These are phyloP conservation scores for Potentilla sterilis DNA, from an alignment of 306 rosid species.

Conservation along the genomic window DNA sequence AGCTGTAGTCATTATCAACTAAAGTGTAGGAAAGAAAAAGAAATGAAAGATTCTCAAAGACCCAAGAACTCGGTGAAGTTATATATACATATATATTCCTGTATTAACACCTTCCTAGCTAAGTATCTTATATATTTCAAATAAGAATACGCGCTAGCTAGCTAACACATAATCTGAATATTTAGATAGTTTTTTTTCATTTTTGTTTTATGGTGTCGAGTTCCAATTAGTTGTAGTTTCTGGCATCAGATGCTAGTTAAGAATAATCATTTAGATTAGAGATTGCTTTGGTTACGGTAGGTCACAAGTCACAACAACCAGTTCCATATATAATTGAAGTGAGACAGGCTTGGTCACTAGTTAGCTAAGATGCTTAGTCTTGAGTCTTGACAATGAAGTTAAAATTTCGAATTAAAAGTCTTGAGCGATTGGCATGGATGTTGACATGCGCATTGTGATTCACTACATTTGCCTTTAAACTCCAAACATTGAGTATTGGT, in stretches of 20 bases:
- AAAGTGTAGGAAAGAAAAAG: neutral
- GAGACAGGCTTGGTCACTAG: neutral
- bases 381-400: neutral
- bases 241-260: neutral
- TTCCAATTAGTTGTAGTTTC: neutral
- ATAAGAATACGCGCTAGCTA: neutral
- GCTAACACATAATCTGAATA: neutral
- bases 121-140: neutral
- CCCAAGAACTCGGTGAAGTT: neutral
- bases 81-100: neutral
- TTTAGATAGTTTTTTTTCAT: neutral
- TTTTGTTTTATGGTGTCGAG: neutral
- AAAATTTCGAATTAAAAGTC: neutral
- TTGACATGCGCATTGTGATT: neutral
- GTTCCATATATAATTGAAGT: neutral
- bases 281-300: neutral
- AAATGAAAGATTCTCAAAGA: conserved; percentile 3
- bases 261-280: neutral
- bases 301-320: neutral
- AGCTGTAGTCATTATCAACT: neutral
- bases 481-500: too few relatives aligned
- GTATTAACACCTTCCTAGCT: neutral
- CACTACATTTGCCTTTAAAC: too few relatives aligned
- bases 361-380: neutral
- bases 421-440: neutral